Evolutionary conservation across 345 rosid genomes (phyloP), one percentile per base, ranked within the genome.

Genomic region (Citrus hindsii): DNA sequence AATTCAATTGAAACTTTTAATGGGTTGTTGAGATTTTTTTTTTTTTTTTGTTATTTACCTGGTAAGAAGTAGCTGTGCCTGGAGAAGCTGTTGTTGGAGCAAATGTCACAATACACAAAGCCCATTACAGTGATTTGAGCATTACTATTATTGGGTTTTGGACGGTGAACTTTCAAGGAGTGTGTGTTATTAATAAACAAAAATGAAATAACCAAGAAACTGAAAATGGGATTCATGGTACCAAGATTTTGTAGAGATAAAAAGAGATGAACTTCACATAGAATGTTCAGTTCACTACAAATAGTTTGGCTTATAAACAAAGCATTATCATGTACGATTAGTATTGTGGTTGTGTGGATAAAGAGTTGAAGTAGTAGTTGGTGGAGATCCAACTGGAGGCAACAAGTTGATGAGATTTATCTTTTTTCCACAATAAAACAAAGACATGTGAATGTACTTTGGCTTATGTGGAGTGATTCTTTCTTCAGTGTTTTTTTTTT

Each of bases 81-180:
- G 76, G 99, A 87, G 91, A 94, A 97, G 83, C 81, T 94, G 89
- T 97, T 93, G 91, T 90, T 94, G 88, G 95, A 93, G 92, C 99
- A 97, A 73, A 91, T 91, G 76, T 97, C 99, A 40, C 99, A 97
- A 69, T 90, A 97, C 78, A 97, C 99, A 79, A 93, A 84, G 75
- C 99, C 99, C 93, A 93, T 90, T 5, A 97, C 91, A 14, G 90
- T 84, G 80, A 93, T 86, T 60, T 89, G 88, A 21, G 97, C 90
- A 74, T 69, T 53, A 18, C 16, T 53, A 53, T 53, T 53, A 53
- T 53, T 67, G 60, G 72, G 67, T 68, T 80, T 85, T 22, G 80
- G 2, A 35, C 84, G 81, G 67, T 75, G 76, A 28, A 65, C 71
- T 83, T 76, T 84, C 76, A 81, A 81, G 70, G 93, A 85, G 4